Conservation (phyloP, 2,329 filamentous ascomycete species). For the Exophiala sideris region DNA sequence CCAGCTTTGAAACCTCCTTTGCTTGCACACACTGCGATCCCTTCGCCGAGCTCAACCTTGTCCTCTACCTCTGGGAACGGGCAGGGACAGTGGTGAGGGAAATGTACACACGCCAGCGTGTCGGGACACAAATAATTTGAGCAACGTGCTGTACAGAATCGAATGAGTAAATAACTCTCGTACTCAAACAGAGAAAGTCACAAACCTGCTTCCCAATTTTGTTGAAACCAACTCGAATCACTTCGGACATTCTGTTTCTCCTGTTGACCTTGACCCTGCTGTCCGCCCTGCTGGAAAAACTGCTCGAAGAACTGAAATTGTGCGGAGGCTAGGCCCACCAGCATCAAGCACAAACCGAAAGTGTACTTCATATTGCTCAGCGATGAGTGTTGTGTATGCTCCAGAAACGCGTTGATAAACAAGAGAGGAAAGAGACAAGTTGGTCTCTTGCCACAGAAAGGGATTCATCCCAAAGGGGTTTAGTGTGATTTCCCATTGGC, state of each 20-base stretch:
- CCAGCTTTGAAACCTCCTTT: constrained; percentile 48
- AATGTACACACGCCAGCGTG: constrained; percentile 90
- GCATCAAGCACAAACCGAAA: constrained; percentile 49
- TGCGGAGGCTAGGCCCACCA: constrained; percentile 60
- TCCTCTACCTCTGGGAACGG: constrained; percentile 73
- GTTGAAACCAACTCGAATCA: constrained; percentile 76
- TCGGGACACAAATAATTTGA: constrained; percentile 92
- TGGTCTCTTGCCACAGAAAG: not conserved
- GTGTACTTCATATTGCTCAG: constrained; percentile 25
- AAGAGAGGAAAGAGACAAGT: not conserved
- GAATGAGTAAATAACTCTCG: constrained; percentile 7
- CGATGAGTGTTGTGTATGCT: constrained; percentile 58
- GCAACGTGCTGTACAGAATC: constrained; percentile 65
- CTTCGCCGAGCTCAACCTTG: constrained; percentile 62
- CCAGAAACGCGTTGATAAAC: constrained; percentile 33
- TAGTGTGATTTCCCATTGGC: not conserved
- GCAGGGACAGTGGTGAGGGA: constrained; percentile 96
- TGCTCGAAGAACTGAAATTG: constrained; percentile 99
- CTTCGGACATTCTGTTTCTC: constrained; percentile 76
- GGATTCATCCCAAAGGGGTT: not conserved
- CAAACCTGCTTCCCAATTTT: constrained; percentile 55
- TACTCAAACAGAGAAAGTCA: not conserved
- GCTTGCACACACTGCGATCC: constrained; percentile 47
- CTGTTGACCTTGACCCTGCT: constrained; percentile 55
- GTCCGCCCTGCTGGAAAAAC: constrained; percentile 66